Evolutionary conservation across 179 eudicot species (phyloP), one percentile per base, ranked within the genome.

Genomic region (Monotropa hypopitys): DNA sequence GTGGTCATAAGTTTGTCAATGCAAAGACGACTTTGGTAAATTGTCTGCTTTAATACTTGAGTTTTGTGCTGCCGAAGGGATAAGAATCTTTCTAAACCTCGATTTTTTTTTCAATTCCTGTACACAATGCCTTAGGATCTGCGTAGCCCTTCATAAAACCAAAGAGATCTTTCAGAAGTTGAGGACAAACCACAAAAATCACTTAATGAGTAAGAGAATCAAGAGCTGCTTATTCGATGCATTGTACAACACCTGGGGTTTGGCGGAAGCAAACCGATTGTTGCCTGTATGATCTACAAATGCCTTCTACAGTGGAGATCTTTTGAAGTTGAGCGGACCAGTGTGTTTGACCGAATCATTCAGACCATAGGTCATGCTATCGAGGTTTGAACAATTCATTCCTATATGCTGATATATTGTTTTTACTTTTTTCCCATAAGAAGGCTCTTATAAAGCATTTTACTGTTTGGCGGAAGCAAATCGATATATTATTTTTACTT

Each of bases 261-360:
- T 79, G 80, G 90, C 13, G 88, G 77, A 81, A 95, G 88, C 43
- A 84, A 93, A 51, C 95, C 98, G 16, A 86, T 90, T 82, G 95
- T 95, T 79, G 98, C 98, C 28, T 92, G 95, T 83, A 93, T 93
- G 65, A 93, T 93, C 66, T 93, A 87, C 89, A 93, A 92, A 84
- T 93, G 98, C 85, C 91, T 93, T 54, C 81, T 90, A 70, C 97
- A 93, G 61, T 93, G 98, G 98, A 84, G 91, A 81, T 93, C 98
- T 51, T 89, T 93, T 80, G 97, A 93, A 85, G 98, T 87, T 77
- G 98, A 93, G 82, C 81, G 92, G 67, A 93, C 98, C 6, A 92
- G 97, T 78, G 89, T 92, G 67, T 93, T 93, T 83, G 95, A 93
- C 78, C 85, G 90, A 62, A 86, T 93, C 73, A 88, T 90, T 76